These are phyloP conservation scores for Colletotrichum zoysiae DNA, from an alignment of 2,329 filamentous ascomycete genomes.

Conservation along the genomic window DNA sequence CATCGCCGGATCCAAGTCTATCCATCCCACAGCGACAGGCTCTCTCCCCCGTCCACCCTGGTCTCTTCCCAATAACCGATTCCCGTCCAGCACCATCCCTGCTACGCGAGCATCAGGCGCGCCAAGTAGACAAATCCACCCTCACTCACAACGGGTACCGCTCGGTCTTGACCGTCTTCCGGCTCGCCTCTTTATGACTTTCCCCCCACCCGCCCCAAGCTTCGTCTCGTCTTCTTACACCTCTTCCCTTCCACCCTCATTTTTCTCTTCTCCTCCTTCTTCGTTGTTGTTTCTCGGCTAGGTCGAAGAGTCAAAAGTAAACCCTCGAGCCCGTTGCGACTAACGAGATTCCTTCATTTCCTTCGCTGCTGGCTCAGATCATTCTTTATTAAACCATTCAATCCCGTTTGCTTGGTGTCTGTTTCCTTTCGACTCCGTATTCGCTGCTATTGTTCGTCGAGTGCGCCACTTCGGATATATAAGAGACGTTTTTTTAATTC, in stretches of 20 bases:
- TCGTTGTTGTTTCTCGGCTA: conserved; percentile 54
- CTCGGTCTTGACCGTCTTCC: conserved; percentile 25
- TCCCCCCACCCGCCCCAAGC: conserved; percentile 47
- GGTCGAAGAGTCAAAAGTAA: conserved; percentile 58
- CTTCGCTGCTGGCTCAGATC: conserved; percentile 72
- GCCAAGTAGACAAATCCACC: conserved; percentile 37
- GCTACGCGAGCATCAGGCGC: conserved; percentile 35
- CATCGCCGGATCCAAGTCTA: conserved; percentile 36
- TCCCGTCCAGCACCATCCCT: conserved; percentile 33
- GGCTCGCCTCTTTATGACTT: conserved; percentile 56
- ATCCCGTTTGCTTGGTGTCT: conserved; percentile 42
- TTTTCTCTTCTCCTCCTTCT: conserved; percentile 50
- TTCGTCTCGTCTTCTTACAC: conserved; percentile 42
- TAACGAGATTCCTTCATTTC: conserved; percentile 55
- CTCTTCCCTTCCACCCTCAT: conserved; percentile 47
- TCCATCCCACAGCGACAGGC: conserved; percentile 32
- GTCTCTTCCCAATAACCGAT: conserved; percentile 31
- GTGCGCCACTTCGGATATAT: conserved; percentile 26
- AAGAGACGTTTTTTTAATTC: conserved; percentile 41
- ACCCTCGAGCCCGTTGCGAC: conserved; percentile 51
- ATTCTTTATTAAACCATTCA: conserved; percentile 50
- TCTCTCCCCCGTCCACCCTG: conserved; percentile 15
- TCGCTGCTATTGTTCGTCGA: conserved; percentile 48
- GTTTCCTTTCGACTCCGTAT: conserved; percentile 41
- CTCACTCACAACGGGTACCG: conserved; percentile 9